Evolutionary conservation across 164 flowering plant genomes (phyloP), one percentile per base, ranked within the genome.

Genomic region (Pachysandra terminalis): DNA sequence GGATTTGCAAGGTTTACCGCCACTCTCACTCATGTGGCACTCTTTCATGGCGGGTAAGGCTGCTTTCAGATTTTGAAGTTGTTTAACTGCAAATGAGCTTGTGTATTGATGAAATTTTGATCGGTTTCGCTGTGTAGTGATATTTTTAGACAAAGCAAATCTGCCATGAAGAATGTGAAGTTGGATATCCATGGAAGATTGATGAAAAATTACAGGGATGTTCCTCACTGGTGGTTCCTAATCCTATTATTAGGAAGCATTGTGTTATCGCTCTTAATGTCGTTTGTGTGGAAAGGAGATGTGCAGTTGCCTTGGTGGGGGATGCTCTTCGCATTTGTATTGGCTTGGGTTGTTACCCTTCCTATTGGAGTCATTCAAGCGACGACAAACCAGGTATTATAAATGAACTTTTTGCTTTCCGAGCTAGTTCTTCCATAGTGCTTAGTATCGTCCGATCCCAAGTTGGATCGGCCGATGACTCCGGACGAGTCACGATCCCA

Each of bases 331-430:
- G 98, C 96, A 21, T 93, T 90, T 70, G 84, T 21, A 15, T 74
- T 93, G 78, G 96, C 98, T 62, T 90, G 73, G 78, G 9, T 90
- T 56, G 87, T 93, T 37, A 93, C 98, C 8, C 89, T 93, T 56
- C 98, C 98, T 8, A 88, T 91, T 64, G 98, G 98, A 13, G 91
- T 93, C 80, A 91, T 93, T 70, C 97, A 91, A 82, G 98, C 98
- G 24, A 93, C 98, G 19, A 93, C 98, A 65, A 93, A 91, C 75
- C 97, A 93, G 91, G 98, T 90, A 77, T 28, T 41, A 7, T 48
- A 40, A 3, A 4, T 21, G 14, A 21, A 57, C n/a, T 28, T 27
- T 17, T 35, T 3, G 10, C 16, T 52, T 37, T n/a, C 24, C 15
- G 16, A 40, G 23, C n/a, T n/a, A n/a, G n/a, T 54, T 55, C 22